A percentile compares a stretch with the other conserved stretches of the same genome.
phyloP scores from a whole-genome alignment of 305 asterid species.

The Fraxinus latifolia region DNA sequence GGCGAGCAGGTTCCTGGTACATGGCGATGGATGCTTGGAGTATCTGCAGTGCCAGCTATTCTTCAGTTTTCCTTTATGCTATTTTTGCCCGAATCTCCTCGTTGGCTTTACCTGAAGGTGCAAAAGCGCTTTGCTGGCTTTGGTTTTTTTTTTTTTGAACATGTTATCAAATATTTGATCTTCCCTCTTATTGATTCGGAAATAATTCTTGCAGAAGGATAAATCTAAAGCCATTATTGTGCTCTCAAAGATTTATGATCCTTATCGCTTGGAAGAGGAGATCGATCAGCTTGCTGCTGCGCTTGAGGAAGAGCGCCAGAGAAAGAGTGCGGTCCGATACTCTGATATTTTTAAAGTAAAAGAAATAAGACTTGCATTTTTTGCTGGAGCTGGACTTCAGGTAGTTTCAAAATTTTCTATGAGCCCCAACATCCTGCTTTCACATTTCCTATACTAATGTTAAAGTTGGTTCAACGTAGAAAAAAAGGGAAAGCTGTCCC shows the following conservation, averaged over 20 bases:
- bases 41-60: slow-evolving; percentile 75
- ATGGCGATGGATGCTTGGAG: slow-evolving; percentile 99
- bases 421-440: background rate
- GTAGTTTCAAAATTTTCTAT: slow-evolving; percentile 27
- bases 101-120: slow-evolving; percentile 95
- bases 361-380: slow-evolving; percentile 83
- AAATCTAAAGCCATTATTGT: slow-evolving; percentile 75
- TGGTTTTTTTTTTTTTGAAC: slow-evolving; percentile 1
- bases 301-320: slow-evolving; percentile 65
- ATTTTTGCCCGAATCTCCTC: slow-evolving; percentile 89
- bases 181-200: background rate
- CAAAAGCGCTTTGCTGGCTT: slow-evolving; percentile 8
- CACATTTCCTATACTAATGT: background rate
- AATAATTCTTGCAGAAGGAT: slow-evolving; percentile 50
- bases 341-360: slow-evolving; percentile 62
- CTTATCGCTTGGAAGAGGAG: slow-evolving; percentile 72
- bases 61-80: slow-evolving; percentile 75
- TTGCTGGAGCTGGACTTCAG: slow-evolving; percentile 93
- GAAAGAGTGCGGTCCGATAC: slow-evolving; percentile 46
- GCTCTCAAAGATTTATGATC: slow-evolving; percentile 86
- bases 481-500: background rate
- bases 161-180: background rate
- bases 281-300: slow-evolving; percentile 73
- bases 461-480: background rate
- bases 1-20: slow-evolving; percentile 77